A percentile compares a stretch with the other conserved stretches of the same genome.
Conservation (phyloP, 106 monocot species). For the Dioscorea zingiberensis region DNA sequence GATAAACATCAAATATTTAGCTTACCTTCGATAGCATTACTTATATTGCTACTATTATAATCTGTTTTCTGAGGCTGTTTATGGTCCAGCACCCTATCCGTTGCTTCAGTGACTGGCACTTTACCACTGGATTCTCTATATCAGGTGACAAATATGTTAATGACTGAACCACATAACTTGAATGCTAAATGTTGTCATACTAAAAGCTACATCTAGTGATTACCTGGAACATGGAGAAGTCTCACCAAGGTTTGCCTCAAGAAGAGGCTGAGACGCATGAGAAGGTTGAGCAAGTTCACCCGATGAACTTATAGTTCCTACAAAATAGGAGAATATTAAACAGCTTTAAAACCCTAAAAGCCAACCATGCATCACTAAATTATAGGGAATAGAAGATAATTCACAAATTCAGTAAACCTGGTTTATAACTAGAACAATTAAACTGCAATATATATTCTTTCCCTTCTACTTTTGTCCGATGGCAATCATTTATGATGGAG, state of each 20-base stretch:
- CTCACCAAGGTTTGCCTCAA: constrained; percentile 14
- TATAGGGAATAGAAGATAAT: neutral
- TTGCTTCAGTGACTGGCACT: constrained; percentile 5
- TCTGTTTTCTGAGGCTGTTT: constrained; percentile 9
- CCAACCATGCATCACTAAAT: too few species aligned
- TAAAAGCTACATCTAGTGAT: neutral
- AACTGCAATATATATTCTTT: constrained; percentile 16
- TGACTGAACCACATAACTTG: neutral
- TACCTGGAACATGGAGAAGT: constrained; percentile 33
- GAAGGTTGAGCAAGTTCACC: constrained; percentile 16
- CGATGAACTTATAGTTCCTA: constrained; percentile 8
- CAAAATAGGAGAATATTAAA: constrained; percentile 1
- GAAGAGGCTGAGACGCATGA: constrained; percentile 23
- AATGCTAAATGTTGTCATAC: neutral
- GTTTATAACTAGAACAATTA: too few species aligned
- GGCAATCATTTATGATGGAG: constrained; percentile 22
- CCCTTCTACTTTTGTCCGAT: constrained; percentile 9
- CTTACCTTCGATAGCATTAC: constrained; percentile 12
- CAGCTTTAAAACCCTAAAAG: neutral
- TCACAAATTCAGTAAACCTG: constrained; percentile 16
- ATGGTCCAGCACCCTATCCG: constrained; percentile 4
- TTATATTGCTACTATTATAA: neutral
- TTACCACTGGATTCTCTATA: constrained; percentile 12
- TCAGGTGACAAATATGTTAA: constrained; percentile 3
- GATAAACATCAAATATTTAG: neutral